Conservation (phyloP, 208 protist genomes). For the Crithidia expoeki region DNA sequence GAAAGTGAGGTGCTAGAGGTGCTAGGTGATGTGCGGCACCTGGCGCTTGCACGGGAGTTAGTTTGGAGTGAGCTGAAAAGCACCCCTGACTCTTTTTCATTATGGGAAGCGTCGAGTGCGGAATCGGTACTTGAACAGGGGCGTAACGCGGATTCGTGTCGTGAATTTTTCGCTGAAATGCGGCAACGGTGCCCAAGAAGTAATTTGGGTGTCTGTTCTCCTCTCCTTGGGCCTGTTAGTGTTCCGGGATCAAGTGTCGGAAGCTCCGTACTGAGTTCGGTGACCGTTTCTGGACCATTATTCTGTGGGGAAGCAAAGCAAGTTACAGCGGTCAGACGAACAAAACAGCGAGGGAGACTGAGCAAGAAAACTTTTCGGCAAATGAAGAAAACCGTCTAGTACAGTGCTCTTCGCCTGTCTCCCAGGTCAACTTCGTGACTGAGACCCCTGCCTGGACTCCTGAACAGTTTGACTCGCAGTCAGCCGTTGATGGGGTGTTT, state of each 20-base stretch:
- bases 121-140: not conserved
- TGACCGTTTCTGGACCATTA: too few species aligned
- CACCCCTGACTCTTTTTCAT: not conserved
- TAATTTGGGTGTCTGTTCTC: conserved; percentile 1
- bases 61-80: conserved; percentile 19
- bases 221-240: conserved; percentile 13
- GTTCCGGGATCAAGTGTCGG: not conserved
- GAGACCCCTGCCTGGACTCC: conserved; percentile 7
- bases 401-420: conserved; percentile 11
- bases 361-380: not conserved
- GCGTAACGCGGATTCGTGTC: not conserved
- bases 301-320: too few species aligned
- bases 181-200: not conserved
- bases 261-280: too few species aligned
- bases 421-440: not conserved
- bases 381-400: conserved; percentile 13
- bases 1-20: not conserved
- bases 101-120: conserved; percentile 1
- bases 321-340: too few species aligned
- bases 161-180: conserved; percentile 5
- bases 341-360: not conserved
- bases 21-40: not conserved
- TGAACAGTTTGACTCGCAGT: conserved; percentile 13
- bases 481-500: conserved; percentile 29
- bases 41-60: conserved; percentile 16